Evolutionary conservation across 371 early-diverging fungal genomes (phyloP).

Genomic region (Mortierella sp.): DNA sequence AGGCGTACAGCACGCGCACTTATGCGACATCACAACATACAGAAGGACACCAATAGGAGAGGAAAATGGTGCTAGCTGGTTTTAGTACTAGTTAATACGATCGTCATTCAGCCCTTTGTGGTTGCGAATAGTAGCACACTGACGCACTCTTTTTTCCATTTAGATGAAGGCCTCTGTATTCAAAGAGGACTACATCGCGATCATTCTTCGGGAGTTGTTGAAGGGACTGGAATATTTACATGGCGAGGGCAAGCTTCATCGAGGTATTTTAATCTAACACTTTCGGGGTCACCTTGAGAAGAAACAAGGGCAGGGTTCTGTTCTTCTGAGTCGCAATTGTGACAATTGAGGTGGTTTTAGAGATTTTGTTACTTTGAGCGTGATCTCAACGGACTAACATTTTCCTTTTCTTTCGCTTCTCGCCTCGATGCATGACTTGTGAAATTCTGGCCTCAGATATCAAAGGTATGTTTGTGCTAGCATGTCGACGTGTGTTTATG

Average conservation of each 20-base stretch:
- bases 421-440: conserved; percentile 7
- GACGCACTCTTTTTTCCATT: not conserved
- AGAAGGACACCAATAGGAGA: not conserved
- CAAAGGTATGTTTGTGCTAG: conserved; percentile 28
- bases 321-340: not conserved
- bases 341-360: conserved; percentile 8
- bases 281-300: not conserved
- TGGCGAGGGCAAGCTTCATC: conserved; percentile 93
- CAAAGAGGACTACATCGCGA: conserved; percentile 92
- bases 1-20: not conserved
- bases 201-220: conserved; percentile 91
- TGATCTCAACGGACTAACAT: not conserved
- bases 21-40: not conserved
- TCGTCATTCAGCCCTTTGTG: not conserved
- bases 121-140: not conserved
- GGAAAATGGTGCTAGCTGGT: not conserved
- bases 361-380: not conserved
- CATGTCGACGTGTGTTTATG: conserved; percentile 3
- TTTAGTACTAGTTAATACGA: not conserved
- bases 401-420: not conserved
- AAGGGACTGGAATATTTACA: conserved; percentile 97
- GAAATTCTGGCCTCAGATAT: conserved; percentile 18
- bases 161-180: conserved; percentile 89
- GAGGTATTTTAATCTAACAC: conserved; percentile 66
- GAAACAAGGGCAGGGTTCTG: not conserved